Conservation (phyloP, 164 flowering plant genomes). For the Chloranthus sessilifolius region DNA sequence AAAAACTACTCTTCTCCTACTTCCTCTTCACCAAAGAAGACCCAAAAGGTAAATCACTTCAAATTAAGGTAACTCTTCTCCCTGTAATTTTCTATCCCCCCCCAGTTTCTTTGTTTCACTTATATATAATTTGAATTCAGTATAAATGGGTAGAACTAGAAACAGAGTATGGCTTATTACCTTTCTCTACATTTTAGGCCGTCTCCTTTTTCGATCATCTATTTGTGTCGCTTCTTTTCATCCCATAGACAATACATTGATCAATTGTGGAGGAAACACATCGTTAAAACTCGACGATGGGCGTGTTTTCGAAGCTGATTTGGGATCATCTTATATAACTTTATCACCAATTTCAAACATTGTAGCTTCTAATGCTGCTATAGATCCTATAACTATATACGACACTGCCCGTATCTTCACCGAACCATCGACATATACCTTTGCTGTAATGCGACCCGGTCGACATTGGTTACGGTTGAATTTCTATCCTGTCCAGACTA, state of each 20-base stretch:
- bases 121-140: too few relatives aligned
- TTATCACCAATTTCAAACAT: slow-evolving; percentile 24
- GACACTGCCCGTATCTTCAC: slow-evolving; percentile 33
- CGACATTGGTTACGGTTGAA: slow-evolving; percentile 44
- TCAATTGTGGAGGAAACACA: slow-evolving; percentile 33
- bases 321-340: slow-evolving; percentile 13
- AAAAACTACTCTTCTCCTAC: too few relatives aligned
- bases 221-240: slow-evolving; percentile 19
- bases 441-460: slow-evolving; percentile 25
- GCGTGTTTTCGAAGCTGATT: slow-evolving; percentile 32
- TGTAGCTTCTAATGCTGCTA: slow-evolving; percentile 17
- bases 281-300: slow-evolving; percentile 20
- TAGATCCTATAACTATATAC: slow-evolving; percentile 14
- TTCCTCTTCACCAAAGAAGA: too few relatives aligned
- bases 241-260: slow-evolving; percentile 29
- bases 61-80: too few relatives aligned
- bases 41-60: too few relatives aligned
- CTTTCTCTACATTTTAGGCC: too few relatives aligned
- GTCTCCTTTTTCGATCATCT: too few relatives aligned
- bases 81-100: too few relatives aligned
- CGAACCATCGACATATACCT: slow-evolving; percentile 22
- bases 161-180: too few relatives aligned
- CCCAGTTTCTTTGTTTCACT: too few relatives aligned
- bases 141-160: too few relatives aligned
- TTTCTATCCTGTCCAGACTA: slow-evolving; percentile 28